Evolutionary conservation across 257 asterid genomes (phyloP), one percentile per base, ranked within the genome.

Genomic region (Linderniella brevidens): DNA sequence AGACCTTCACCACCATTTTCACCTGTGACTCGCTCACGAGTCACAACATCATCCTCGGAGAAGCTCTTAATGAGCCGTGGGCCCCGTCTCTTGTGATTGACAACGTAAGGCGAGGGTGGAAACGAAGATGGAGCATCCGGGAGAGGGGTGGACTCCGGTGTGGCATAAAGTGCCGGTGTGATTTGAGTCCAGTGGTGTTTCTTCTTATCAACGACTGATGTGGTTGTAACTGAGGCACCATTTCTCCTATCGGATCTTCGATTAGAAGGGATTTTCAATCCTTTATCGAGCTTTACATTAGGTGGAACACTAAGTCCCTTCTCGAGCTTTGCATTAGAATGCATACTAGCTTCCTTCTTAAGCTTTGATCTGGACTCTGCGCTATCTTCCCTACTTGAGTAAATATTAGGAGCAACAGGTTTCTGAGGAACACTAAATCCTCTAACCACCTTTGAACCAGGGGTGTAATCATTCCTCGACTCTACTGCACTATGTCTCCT

Each of bases 61-160:
- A 63, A 77, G 65, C 82, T 75, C 76, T 86, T 82, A 59, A 74
- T 68, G 54, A 86, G 90, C 2, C 94, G 69, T 38, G 97, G 94
- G 59, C 94, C 97, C 64, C 97, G 70, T 17, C 94, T 65, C 73
- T 86, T 86, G 75, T 86, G 97, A 63, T 82, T 82, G 53, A 86
- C 59, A 55, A 86, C 66, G 61, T 88, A 88, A 51, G 95, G 97
- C 0, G 97, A 83, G 4, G 95, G 93, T 11, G 90, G 83, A 57
- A 73, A 88, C 4, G 93, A 78, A 32, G 93, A 83, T 3, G 86
- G 95, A 49, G 95, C 68, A 71, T 78, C 97, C 14, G 93, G 95
- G 55, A 88, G 71, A 0, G 95, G 95, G 11, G 93, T 83, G 13
- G 93, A 68, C 56, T 68, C 64, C 0, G 97, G 97, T 50, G 86